Evolutionary conservation across 768 basidiomycete species (phyloP).

Genomic region (Rubroboletus pulcherrimus): DNA sequence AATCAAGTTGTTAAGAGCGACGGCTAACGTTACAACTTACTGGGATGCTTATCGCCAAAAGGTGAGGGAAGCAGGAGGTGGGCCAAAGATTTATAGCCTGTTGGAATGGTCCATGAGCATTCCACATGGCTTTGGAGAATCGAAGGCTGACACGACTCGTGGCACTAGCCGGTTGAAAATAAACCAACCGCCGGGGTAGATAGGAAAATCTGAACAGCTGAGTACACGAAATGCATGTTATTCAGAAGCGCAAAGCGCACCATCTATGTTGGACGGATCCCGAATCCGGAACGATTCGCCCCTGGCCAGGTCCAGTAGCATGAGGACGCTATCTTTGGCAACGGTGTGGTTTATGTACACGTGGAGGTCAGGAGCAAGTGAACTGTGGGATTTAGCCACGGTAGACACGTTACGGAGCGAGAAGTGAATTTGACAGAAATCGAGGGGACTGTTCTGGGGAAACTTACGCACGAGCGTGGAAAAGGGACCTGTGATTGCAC

Average conservation of each 20-base stretch:
- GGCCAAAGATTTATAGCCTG: background rate
- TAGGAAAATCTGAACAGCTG: too few relatives aligned
- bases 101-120: background rate
- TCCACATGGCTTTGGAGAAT: background rate
- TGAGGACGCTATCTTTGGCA: background rate
- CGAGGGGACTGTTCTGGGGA: too few relatives aligned
- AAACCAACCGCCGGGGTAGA: background rate
- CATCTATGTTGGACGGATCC: too few relatives aligned
- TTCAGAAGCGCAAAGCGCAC: too few relatives aligned
- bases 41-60: background rate
- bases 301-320: background rate
- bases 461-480: too few relatives aligned
- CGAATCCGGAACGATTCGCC: background rate
- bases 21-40: background rate
- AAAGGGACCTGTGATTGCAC: too few relatives aligned
- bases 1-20: background rate
- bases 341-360: background rate
- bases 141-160: background rate
- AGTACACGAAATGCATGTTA: too few relatives aligned
- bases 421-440: too few relatives aligned
- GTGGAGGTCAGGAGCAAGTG: background rate
- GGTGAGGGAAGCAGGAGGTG: background rate
- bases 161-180: background rate
- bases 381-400: background rate
- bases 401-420: too few relatives aligned